Evolutionary conservation across 2,329 filamentous ascomycete genomes (phyloP).

Genomic region (Pseudodiploospora longispora): DNA sequence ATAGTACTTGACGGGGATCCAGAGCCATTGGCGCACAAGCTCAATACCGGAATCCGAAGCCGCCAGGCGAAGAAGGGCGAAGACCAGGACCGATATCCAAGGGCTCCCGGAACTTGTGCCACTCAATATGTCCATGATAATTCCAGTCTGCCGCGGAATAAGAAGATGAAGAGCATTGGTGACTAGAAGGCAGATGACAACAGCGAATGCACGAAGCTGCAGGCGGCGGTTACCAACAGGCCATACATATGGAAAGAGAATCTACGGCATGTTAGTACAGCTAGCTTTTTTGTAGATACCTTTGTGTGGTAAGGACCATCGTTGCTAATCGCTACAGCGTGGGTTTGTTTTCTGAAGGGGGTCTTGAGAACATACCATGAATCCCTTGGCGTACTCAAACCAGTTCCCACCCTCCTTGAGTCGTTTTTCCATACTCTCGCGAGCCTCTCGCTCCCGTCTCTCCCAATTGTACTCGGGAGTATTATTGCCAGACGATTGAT

Average conservation of each 20-base stretch:
- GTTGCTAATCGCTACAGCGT: too few species aligned
- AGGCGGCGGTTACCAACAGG: constrained; percentile 58
- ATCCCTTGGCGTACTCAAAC: constrained; percentile 69
- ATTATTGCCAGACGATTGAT: constrained; percentile 29
- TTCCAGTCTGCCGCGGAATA: constrained; percentile 72
- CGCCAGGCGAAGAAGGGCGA: constrained; percentile 42
- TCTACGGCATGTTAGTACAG: constrained; percentile 26
- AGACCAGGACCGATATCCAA: constrained; percentile 45
- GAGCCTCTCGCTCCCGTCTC: constrained; percentile 42
- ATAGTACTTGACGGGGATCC: constrained; percentile 51
- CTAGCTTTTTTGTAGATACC: too few species aligned
- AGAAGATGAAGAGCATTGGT: constrained; percentile 68
- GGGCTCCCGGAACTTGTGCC: constrained; percentile 38
- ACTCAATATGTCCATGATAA: constrained; percentile 63
- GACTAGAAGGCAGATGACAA: constrained; percentile 59
- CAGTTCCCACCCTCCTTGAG: constrained; percentile 69
- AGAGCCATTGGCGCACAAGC: constrained; percentile 46
- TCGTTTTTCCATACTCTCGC: constrained; percentile 56
- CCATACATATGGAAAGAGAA: constrained; percentile 75
- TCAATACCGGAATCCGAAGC: constrained; percentile 48
- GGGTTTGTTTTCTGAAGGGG: neutral
- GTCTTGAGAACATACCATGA: constrained; percentile 38
- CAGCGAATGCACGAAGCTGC: constrained; percentile 59
- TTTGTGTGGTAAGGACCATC: neutral
- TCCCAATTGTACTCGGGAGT: constrained; percentile 47